A percentile compares a stretch with the other conserved stretches of the same genome.
Evolutionary conservation across 306 rosid genomes (phyloP).

Genomic region (Inga laurina): DNA sequence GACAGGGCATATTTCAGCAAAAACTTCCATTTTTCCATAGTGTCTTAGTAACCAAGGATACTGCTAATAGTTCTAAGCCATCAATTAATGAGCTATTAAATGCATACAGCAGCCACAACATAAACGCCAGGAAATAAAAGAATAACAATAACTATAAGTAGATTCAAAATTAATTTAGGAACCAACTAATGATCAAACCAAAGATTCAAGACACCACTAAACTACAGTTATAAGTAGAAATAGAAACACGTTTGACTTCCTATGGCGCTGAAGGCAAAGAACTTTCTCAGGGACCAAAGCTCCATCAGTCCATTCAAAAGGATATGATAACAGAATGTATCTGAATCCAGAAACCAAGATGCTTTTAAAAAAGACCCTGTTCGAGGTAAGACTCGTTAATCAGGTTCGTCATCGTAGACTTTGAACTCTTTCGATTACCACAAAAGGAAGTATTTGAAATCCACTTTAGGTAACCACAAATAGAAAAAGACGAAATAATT

Average conservation of each 20-base stretch:
- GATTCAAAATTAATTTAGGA: not conserved
- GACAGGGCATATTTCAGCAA: not conserved
- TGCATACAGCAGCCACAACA: not conserved
- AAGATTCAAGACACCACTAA: not conserved
- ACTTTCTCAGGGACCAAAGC: not conserved
- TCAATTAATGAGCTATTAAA: constrained; percentile 4
- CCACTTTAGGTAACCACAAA: not conserved
- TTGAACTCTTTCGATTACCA: constrained; percentile 18
- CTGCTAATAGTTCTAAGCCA: not conserved
- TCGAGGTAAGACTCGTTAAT: constrained; percentile 7
- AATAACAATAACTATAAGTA: not conserved
- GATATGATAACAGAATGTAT: not conserved
- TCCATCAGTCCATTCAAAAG: not conserved
- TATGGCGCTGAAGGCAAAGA: not conserved
- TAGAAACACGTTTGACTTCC: not conserved
- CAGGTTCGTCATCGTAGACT: not conserved
- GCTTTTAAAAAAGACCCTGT: not conserved
- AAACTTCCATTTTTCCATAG: not conserved
- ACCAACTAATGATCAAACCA: constrained; percentile 5
- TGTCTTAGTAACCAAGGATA: not conserved
- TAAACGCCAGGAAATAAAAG: not conserved
- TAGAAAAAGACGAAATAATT: not conserved
- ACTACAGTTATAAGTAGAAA: not conserved
- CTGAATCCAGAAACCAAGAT: not conserved
- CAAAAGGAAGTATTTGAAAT: not conserved